These are phyloP conservation scores for Theobroma cacao DNA, from an alignment of 345 rosid genomes.

Conservation along the genomic window DNA sequence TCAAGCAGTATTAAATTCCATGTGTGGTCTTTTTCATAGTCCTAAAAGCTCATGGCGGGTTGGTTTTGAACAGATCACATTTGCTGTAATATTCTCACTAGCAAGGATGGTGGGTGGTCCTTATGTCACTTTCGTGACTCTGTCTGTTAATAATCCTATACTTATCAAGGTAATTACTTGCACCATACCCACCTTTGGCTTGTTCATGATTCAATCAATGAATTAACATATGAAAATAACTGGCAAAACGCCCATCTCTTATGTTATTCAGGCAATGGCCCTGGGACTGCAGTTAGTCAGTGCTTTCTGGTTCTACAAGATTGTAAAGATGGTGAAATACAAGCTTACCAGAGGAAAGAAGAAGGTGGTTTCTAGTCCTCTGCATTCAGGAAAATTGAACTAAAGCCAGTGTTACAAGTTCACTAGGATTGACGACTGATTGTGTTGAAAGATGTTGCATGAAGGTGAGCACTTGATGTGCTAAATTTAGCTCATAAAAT, in stretches of 20 bases:
- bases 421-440: neutral
- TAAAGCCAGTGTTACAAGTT: neutral
- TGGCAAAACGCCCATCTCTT: neutral
- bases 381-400: neutral
- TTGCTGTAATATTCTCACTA: conserved; percentile 45
- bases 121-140: conserved; percentile 34
- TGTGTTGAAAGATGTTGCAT: neutral
- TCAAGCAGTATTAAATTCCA: too few relatives aligned
- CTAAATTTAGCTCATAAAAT: neutral
- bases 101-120: conserved; percentile 63
- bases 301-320: conserved; percentile 88
- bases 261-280: conserved; percentile 55
- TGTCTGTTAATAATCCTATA: conserved; percentile 41
- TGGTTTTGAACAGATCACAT: conserved; percentile 30
- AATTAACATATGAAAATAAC: neutral
- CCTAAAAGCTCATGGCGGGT: too few relatives aligned
- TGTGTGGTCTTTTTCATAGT: too few relatives aligned
- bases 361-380: neutral
- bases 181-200: neutral
- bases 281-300: conserved; percentile 74
- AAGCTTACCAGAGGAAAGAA: conserved; percentile 46
- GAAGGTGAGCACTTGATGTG: neutral
- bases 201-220: too few relatives aligned
- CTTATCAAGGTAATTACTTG: conserved; percentile 43
- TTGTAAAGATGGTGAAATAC: conserved; percentile 66